Conservation (phyloP, 2,329 filamentous ascomycete species). For the Phoma herbarum region DNA sequence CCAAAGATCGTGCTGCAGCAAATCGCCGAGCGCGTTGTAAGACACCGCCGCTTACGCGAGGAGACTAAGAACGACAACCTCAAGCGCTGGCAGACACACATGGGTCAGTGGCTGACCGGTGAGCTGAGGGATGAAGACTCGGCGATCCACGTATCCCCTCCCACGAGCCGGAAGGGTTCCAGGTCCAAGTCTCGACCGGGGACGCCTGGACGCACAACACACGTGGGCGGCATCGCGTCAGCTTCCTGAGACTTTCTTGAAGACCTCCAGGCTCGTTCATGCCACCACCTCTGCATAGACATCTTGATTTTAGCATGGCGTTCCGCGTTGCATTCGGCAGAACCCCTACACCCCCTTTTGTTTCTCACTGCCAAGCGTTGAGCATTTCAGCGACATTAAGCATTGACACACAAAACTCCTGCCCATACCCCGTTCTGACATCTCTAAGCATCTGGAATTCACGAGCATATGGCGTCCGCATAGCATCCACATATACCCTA, state of each 20-base stretch:
- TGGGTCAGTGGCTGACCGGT: constrained; percentile 52
- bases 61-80: constrained; percentile 44
- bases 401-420: background rate
- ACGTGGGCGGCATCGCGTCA: background rate
- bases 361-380: constrained; percentile 14
- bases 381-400: background rate
- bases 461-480: constrained; percentile 2
- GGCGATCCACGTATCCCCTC: constrained; percentile 11
- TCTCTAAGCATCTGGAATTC: background rate
- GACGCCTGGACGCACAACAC: constrained; percentile 1
- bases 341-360: background rate
- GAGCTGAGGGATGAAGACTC: constrained; percentile 42
- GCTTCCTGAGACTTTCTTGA: background rate
- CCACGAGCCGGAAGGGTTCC: constrained; percentile 3
- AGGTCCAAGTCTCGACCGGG: constrained; percentile 10
- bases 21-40: constrained; percentile 58
- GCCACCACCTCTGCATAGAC: background rate
- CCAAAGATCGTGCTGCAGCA: constrained; percentile 57
- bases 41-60: constrained; percentile 57
- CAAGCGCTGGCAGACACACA: constrained; percentile 50
- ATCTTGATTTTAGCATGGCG: constrained; percentile 10
- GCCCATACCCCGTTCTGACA: background rate
- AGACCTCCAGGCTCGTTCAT: background rate
- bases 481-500: background rate
- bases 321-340: constrained; percentile 4